phyloP scores from a whole-genome alignment of 1,284 basidiomycete species.

The Phlebopus sp. region DNA sequence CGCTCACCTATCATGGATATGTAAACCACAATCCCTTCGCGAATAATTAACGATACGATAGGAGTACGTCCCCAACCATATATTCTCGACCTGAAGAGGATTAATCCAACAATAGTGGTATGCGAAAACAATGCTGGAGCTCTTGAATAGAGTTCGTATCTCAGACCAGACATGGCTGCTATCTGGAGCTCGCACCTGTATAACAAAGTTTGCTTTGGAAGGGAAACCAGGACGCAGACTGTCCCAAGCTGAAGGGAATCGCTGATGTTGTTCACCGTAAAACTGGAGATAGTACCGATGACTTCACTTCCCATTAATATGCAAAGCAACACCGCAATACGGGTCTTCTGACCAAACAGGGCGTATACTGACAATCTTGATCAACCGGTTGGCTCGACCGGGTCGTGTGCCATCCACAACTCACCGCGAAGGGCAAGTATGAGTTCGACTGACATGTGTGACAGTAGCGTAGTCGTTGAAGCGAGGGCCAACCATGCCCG shows the following conservation, averaged over 20 bases:
- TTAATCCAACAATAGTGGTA: conserved; percentile 2
- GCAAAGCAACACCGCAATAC: neutral
- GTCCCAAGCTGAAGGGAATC: neutral
- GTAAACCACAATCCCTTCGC: conserved; percentile 7
- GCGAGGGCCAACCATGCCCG: neutral
- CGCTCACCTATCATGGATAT: neutral
- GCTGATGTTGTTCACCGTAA: neutral
- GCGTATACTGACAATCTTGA: conserved; percentile 1
- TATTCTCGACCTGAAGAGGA: neutral
- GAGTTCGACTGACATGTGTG: conserved; percentile 2
- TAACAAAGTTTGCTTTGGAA: neutral
- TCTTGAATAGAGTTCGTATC: neutral
- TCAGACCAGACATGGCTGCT: neutral
- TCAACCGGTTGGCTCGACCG: neutral
- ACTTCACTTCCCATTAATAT: neutral
- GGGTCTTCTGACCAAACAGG: conserved; percentile 6
- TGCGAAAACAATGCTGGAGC: neutral
- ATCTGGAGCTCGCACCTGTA: neutral
- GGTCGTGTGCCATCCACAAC: neutral
- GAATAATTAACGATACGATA: conserved; percentile 4
- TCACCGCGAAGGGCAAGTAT: conserved; percentile 7
- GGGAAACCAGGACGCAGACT: neutral
- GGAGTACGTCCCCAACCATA: conserved; percentile 7
- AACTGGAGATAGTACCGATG: neutral
- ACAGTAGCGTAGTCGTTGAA: neutral